Evolutionary conservation across 75 land plant species (phyloP).

Genomic region (Picea glauca): DNA sequence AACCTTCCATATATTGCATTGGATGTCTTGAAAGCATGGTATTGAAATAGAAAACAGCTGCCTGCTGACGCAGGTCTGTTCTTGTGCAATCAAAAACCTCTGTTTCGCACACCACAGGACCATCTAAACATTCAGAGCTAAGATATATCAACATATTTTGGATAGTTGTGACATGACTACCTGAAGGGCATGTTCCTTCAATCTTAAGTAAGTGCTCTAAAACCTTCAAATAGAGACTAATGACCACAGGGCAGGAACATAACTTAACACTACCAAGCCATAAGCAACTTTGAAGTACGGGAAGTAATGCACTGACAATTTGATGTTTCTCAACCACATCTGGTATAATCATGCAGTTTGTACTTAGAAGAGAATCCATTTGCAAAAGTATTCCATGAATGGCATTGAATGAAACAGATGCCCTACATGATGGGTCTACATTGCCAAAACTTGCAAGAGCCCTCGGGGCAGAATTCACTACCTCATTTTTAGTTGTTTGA

Average conservation of each 20-base stretch:
- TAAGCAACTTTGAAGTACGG: slow-evolving; percentile 31
- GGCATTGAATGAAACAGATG: slow-evolving; percentile 40
- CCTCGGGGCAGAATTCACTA: not conserved
- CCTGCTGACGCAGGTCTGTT: slow-evolving; percentile 47
- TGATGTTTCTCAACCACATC: slow-evolving; percentile 48
- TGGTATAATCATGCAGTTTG: slow-evolving; percentile 62
- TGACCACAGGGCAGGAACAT: slow-evolving; percentile 63
- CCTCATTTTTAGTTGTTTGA: not conserved
- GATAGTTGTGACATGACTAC: slow-evolving; percentile 16
- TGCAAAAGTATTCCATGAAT: slow-evolving; percentile 90
- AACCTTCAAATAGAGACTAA: slow-evolving; percentile 49
- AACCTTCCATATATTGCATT: slow-evolving; percentile 16
- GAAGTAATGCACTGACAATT: slow-evolving; percentile 50
- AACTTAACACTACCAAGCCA: slow-evolving; percentile 58
- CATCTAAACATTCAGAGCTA: slow-evolving; percentile 58
- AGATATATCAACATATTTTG: slow-evolving; percentile 36
- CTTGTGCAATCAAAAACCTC: slow-evolving; percentile 59
- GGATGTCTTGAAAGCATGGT: slow-evolving; percentile 22
- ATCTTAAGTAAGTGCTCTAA: slow-evolving; percentile 61
- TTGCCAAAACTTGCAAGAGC: not conserved
- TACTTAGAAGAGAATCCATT: slow-evolving; percentile 61
- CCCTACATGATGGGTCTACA: not conserved
- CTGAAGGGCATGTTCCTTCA: slow-evolving; percentile 23
- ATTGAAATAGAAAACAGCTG: slow-evolving; percentile 59
- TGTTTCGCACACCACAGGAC: slow-evolving; percentile 9